Base-by-base conservation (phyloP, 805 yeast species). In the Yarrowia sp. region DNA sequence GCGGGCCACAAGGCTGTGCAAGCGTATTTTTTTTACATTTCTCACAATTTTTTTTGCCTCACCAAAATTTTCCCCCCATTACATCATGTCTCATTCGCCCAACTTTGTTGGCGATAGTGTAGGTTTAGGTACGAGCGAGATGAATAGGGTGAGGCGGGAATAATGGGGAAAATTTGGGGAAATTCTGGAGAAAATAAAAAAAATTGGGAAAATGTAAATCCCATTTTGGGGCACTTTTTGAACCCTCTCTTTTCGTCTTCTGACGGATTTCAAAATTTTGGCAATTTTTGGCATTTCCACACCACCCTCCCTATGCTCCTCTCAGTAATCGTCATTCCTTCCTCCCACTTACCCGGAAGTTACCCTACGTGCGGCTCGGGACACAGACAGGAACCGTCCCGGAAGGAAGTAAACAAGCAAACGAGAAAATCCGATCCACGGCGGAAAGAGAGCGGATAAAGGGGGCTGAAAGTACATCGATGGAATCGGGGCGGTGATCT, bases 81-180 rank as follows among this genome's bases (percentile, higher is more conserved):
- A 53, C 58, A 53, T 53, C 58, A 53, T 53, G 58, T 53, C 43
- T 53, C 58, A 53, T 53, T 53, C 8, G 58, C 16, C 5, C 43
- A 53, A 53, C 58, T 38, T 14, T 53, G 43, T 5, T 19, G 43
- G 42, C 58, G 58, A 53, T 53, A 53, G 43, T 53, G 43, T 53
- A 53, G 58, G 58, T 53, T 53, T 53, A 53, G 58, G 58, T 53
- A 53, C 58, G 58, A 53, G 35, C 32, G 32, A 26, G 32, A 26
- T 26, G 32, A 26, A 26, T 26, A 26, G 32, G 4, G 4, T 26
- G 32, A 26, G 32, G 32, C 3, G 32, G 7, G 32, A 26, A 26
- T 26, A 26, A 5, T 26, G 7, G 32, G 32, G 32, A 5, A 26
- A 26, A 26, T 5, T 26, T 0, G 32, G 7, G 32, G 32, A 26